These are phyloP conservation scores for Vachellia collinsii DNA, from an alignment of 306 rosid species.

Conservation along the genomic window DNA sequence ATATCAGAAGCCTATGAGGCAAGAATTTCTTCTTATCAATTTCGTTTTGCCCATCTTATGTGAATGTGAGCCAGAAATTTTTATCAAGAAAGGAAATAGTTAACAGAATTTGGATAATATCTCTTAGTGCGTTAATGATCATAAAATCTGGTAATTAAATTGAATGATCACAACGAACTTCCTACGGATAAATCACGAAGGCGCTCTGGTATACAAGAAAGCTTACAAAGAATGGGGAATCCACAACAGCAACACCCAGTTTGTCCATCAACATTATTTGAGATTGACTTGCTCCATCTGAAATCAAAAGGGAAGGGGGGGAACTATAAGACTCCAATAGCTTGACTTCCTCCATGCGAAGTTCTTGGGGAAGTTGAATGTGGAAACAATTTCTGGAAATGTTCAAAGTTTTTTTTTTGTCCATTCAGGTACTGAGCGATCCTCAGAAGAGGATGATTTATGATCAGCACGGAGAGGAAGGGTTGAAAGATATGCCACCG, in stretches of 20 bases:
- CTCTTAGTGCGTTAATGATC: not conserved
- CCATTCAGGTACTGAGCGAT: constrained; percentile 84
- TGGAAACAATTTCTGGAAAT: constrained; percentile 4
- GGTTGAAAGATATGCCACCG: constrained; percentile 83
- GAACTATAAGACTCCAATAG: not conserved
- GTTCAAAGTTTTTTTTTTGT: not conserved
- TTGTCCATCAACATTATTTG: not conserved
- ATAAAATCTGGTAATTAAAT: not conserved
- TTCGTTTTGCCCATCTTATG: not conserved
- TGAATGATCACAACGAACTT: not conserved
- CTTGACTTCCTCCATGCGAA: not conserved
- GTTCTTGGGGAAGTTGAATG: not conserved
- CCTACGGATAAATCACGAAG: not conserved
- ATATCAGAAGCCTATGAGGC: constrained; percentile 97
- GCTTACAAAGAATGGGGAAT: not conserved
- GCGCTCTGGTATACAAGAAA: not conserved
- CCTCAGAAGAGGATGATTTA: constrained; percentile 72
- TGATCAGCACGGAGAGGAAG: constrained; percentile 94
- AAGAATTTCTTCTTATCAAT: constrained; percentile 32
- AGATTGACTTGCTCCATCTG: not conserved
- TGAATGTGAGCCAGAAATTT: not conserved
- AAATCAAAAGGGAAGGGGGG: too few relatives aligned
- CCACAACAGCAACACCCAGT: not conserved
- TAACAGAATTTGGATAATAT: not conserved
- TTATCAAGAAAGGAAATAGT: not conserved